Evolutionary conservation across 495 filamentous ascomycete genomes (phyloP), one percentile per base, ranked within the genome.

Genomic region (Penicillium angulare): DNA sequence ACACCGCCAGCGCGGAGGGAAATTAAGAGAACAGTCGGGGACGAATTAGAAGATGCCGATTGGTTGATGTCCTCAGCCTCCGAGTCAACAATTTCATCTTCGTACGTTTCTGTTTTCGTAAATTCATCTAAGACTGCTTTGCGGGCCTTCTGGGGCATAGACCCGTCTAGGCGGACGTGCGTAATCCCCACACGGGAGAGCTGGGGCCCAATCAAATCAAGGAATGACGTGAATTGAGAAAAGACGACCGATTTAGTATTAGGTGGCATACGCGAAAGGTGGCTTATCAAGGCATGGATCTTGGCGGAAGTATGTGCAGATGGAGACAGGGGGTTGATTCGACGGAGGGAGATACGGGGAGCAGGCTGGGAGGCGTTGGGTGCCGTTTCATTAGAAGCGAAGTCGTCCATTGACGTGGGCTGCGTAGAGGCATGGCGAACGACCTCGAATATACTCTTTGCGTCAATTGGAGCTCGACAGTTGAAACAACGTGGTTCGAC

Each of bases 151-250:
- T 98, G 93, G 1, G 83, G 69, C 83, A 95, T 95, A 3, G 88
- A 83, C 3, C 93, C 93, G 68, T 98, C 93, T 33, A 98, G 86
- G 18, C 93, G 88, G 16, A 97, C 78, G 65, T 85, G 86, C 0
- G 80, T 75, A 66, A 98, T 92, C 16, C 84, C 80, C 12, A 84
- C 82, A 20, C 79, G 78, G 12, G 74, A 53, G 16, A 98, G 81
- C 0, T 89, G 86, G 0, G 89, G 85, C 45, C 87, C 82, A 60
- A 98, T 90, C 10, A 97, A 83, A 57, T 92, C 86, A 46, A 98
- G 83, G 68, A 97, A 98, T 1, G 90, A 91, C 8, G 93, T 98
- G 67, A 98, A 98, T 67, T 98, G 93, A 53, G 86, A 90, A 72
- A 98, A 97, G 43, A 97, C 84, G 33, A 96, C 90, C 22, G 87